Evolutionary conservation across 345 rosid genomes (phyloP), one percentile per base, ranked within the genome.

Genomic region (Capsella bursapastoris): DNA sequence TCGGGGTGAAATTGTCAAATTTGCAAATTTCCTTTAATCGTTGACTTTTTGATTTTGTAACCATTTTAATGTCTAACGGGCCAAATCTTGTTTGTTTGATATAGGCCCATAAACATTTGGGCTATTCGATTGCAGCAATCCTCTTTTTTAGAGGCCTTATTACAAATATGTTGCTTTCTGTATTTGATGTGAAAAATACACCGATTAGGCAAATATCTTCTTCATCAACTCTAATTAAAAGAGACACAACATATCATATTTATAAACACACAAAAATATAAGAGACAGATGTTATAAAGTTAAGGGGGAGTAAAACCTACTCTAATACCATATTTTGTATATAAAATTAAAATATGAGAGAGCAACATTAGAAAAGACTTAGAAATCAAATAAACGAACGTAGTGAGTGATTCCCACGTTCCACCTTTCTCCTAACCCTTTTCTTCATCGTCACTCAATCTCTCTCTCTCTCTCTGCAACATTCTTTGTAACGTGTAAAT

Each of bases 381-480:
- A 48, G 8, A 76, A 62, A 55, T 55, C 0, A 70, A 62, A 53
- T 5, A 37, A 77, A 57, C 6, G 10, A 77, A 57, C 6, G 3
- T 14, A 64, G 76, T 78, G 81, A 78, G 76, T 78, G 81, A 78
- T 65, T 71, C 81, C 64, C 81, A 78, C 81, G 81, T 78, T 43
- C 15, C 73, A 78, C 77, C 81, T 71, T 58, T 64, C 76, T 78
- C 77, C 77, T 66, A 78, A 71, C 77, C 51, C 52, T 72, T 78
- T 71, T 35, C 81, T 71, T 78, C 77, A 78, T 58, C 51, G 66
- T 68, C 73, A 79, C 81, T 78, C 77, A 65, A 71, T 66, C 81
- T 71, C 67, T 59, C 56, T 34, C 35, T 50, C 18, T 71, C 67
- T 59, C 56, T 50, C 4, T 47, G 71, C 76, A 70, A 13, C 71